phyloP scores from a whole-genome alignment of 345 rosid genomes.

The Bruguiera gymnorhiza region DNA sequence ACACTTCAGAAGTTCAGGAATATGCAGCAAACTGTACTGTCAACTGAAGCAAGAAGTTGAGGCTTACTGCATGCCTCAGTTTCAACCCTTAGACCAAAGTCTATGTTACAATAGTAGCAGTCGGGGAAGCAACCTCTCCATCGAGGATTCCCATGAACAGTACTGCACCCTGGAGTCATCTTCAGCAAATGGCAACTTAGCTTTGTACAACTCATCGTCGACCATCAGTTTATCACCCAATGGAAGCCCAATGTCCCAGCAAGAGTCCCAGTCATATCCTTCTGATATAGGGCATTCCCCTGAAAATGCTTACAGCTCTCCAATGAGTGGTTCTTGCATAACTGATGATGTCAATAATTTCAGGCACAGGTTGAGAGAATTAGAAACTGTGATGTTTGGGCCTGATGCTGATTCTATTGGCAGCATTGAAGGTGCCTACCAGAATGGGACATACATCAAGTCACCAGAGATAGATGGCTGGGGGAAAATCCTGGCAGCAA shows the following conservation, averaged over 20 bases:
- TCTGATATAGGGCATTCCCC: constrained; percentile 46
- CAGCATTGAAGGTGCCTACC: constrained; percentile 34
- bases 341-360: constrained; percentile 64
- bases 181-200: constrained; percentile 36
- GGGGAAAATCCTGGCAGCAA: constrained; percentile 51
- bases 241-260: constrained; percentile 50
- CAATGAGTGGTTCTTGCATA: constrained; percentile 67
- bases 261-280: constrained; percentile 41
- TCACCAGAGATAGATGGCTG: constrained; percentile 39
- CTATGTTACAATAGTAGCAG: constrained; percentile 27
- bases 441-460: constrained; percentile 15
- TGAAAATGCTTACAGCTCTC: constrained; percentile 51
- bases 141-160: constrained; percentile 37
- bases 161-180: constrained; percentile 67
- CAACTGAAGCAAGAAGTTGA: constrained; percentile 43
- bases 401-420: constrained; percentile 61
- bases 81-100: constrained; percentile 34
- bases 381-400: constrained; percentile 81
- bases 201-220: constrained; percentile 39
- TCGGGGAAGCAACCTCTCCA: constrained; percentile 26
- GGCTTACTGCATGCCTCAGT: constrained; percentile 38
- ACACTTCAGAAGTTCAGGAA: constrained; percentile 26
- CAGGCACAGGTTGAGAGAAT: constrained; percentile 66
- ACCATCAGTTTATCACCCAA: constrained; percentile 42
- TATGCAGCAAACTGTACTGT: constrained; percentile 41